Percentiles rank a stretch among this genome's conserved stretches.
Conservation (phyloP, 768 basidiomycete genomes). For the Cyclocybe aegerita region DNA sequence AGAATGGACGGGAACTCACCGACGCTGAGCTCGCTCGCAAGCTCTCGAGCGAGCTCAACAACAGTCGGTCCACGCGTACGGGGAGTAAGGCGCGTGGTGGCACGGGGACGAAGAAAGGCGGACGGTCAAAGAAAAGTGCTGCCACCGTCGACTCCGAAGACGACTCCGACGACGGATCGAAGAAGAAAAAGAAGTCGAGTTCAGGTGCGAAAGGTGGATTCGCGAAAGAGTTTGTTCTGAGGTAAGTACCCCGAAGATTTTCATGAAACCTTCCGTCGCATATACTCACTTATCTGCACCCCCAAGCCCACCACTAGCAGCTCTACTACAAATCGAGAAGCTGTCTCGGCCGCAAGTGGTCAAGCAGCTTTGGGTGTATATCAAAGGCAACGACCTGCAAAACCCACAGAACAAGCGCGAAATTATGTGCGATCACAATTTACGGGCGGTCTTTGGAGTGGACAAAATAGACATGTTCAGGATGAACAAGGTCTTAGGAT, state of each 20-base stretch:
- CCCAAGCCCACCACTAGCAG: constrained; percentile 69
- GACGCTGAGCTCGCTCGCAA: constrained; percentile 74
- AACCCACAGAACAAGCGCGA: constrained; percentile 82
- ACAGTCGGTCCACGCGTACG: constrained; percentile 51
- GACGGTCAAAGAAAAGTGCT: constrained; percentile 53
- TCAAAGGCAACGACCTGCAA: constrained; percentile 78
- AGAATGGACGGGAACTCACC: constrained; percentile 50
- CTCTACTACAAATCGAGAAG: constrained; percentile 62
- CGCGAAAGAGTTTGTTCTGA: constrained; percentile 72
- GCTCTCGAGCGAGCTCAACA: constrained; percentile 67
- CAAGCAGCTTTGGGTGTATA: constrained; percentile 88
- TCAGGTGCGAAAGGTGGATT: constrained; percentile 70
- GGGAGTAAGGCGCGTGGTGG: constrained; percentile 34
- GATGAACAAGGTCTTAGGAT: constrained; percentile 89
- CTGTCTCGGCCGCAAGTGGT: constrained; percentile 89
- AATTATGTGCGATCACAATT: constrained; percentile 76
- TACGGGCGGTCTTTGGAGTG: constrained; percentile 75
- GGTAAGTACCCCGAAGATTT: constrained; percentile 38
- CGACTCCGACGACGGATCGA: constrained; percentile 43
- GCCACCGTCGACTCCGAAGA: constrained; percentile 54
- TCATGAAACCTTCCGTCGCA: neutral
- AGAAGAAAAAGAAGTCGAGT: constrained; percentile 42
- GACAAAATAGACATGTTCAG: constrained; percentile 91
- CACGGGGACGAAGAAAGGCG: constrained; percentile 42
- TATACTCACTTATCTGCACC: constrained; percentile 5